These are phyloP conservation scores for Acarospora socialis DNA, from an alignment of 2,329 filamentous ascomycete genomes.

Conservation along the genomic window DNA sequence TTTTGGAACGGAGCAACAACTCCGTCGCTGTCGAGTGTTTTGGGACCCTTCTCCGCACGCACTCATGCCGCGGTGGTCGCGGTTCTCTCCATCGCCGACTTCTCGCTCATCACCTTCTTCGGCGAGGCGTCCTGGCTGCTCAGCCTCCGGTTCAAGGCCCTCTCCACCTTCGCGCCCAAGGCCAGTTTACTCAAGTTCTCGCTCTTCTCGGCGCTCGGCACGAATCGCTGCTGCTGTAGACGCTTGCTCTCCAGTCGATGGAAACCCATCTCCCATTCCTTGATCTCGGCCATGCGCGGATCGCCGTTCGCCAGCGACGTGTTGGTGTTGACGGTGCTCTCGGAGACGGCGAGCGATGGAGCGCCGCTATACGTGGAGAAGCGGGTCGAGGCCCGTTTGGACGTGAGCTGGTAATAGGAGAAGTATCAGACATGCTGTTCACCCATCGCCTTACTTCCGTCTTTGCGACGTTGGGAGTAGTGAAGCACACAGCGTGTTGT, in stretches of 20 bases:
- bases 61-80: no score
- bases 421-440: background rate
- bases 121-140: constrained; percentile 78
- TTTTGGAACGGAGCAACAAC: no score
- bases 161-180: constrained; percentile 77
- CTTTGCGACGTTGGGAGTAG: background rate
- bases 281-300: constrained; percentile 48
- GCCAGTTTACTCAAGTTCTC: constrained; percentile 75
- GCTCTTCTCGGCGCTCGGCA: constrained; percentile 63
- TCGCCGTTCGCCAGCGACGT: constrained; percentile 26
- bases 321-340: constrained; percentile 24
- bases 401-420: constrained; percentile 21
- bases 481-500: constrained; percentile 7
- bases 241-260: constrained; percentile 84
- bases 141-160: constrained; percentile 76
- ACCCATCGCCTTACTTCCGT: background rate
- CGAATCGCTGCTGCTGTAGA: constrained; percentile 66
- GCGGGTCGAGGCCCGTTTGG: constrained; percentile 37
- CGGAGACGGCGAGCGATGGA: constrained; percentile 32
- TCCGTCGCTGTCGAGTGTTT: no score
- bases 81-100: constrained; percentile 18
- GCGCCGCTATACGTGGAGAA: constrained; percentile 38
- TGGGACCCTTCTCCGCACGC: no score
- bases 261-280: constrained; percentile 64
- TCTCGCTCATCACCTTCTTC: constrained; percentile 35